A percentile compares a stretch with the other conserved stretches of the same genome.
phyloP scores from a whole-genome alignment of 2,329 filamentous ascomycete genomes.

The Claviceps africana region DNA sequence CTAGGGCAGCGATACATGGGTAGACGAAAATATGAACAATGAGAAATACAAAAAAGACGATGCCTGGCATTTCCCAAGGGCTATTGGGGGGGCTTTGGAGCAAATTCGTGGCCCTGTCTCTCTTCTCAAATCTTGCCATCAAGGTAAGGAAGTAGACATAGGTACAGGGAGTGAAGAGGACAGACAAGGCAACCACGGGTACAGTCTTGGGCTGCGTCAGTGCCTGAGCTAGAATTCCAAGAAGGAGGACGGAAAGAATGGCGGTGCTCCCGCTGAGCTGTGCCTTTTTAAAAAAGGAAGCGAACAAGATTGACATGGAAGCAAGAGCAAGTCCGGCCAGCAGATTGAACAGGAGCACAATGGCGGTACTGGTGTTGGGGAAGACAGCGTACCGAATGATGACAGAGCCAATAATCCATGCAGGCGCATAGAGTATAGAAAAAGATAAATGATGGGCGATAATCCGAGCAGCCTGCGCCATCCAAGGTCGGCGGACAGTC shows the following conservation, averaged over 20 bases:
- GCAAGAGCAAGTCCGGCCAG: constrained; percentile 63
- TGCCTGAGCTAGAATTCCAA: constrained; percentile 73
- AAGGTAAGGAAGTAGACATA: constrained; percentile 70
- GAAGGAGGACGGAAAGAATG: constrained; percentile 55
- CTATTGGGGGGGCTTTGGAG: constrained; percentile 46
- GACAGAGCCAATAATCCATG: constrained; percentile 65
- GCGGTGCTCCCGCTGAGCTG: constrained; percentile 77
- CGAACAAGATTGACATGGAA: constrained; percentile 69
- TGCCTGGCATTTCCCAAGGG: constrained; percentile 56
- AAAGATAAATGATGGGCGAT: constrained; percentile 70
- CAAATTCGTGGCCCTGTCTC: constrained; percentile 47
- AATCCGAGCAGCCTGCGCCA: constrained; percentile 64
- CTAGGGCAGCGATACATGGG: constrained; percentile 56
- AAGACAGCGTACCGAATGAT: constrained; percentile 53
- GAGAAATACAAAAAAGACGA: constrained; percentile 65
- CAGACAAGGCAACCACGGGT: constrained; percentile 52
- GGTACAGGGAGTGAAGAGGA: constrained; percentile 77
- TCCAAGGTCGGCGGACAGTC: constrained; percentile 58
- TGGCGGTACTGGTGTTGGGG: constrained; percentile 43
- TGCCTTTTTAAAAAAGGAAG: constrained; percentile 71
- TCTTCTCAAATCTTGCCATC: constrained; percentile 61
- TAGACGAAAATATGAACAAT: constrained; percentile 67
- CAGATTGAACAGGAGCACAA: constrained; percentile 62
- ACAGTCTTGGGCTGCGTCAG: constrained; percentile 47
- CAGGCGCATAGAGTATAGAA: constrained; percentile 63